A percentile compares a stretch with the other conserved stretches of the same genome.
These are phyloP conservation scores for Phytophthora hybrid DNA, from an alignment of 352 stramenopile genomes.

Conservation along the genomic window DNA sequence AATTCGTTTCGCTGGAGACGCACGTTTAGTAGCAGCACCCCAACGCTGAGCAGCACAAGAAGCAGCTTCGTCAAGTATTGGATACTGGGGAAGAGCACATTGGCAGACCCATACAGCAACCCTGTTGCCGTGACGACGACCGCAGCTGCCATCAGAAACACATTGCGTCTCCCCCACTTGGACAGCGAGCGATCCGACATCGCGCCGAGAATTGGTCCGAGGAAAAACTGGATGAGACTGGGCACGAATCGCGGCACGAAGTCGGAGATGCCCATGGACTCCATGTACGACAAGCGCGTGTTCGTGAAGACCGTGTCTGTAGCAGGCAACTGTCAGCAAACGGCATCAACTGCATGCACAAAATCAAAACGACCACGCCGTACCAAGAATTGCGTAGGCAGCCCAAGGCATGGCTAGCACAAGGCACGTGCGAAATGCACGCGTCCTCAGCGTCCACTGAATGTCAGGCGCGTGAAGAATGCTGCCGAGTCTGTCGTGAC, in stretches of 20 bases:
- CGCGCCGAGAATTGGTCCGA: constrained; percentile 74
- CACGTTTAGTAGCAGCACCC: constrained; percentile 70
- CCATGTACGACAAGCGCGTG: constrained; percentile 74
- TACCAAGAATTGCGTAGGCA: constrained; percentile 77
- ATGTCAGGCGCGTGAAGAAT: constrained; percentile 20
- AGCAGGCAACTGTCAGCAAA: constrained; percentile 9
- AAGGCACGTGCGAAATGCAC: constrained; percentile 63
- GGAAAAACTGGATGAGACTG: constrained; percentile 67
- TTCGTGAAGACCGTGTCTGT: constrained; percentile 80
- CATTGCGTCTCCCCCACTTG: constrained; percentile 74
- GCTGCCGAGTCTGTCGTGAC: constrained; percentile 11
- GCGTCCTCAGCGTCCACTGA: constrained; percentile 32
- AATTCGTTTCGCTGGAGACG: background rate
- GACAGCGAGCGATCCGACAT: constrained; percentile 79
- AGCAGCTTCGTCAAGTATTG: constrained; percentile 54
- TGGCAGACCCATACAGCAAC: constrained; percentile 69
- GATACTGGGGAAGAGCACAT: constrained; percentile 65
- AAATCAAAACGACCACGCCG: constrained; percentile 4
- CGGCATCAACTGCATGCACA: background rate
- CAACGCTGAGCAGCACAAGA: constrained; percentile 71
- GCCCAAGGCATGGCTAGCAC: constrained; percentile 80
- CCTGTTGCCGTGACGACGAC: constrained; percentile 59
- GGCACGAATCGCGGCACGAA: constrained; percentile 72
- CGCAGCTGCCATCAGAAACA: constrained; percentile 64
- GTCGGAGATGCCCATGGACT: constrained; percentile 70